Evolutionary conservation across 345 rosid genomes (phyloP).

Genomic region (Eucalyptus pauciflora): DNA sequence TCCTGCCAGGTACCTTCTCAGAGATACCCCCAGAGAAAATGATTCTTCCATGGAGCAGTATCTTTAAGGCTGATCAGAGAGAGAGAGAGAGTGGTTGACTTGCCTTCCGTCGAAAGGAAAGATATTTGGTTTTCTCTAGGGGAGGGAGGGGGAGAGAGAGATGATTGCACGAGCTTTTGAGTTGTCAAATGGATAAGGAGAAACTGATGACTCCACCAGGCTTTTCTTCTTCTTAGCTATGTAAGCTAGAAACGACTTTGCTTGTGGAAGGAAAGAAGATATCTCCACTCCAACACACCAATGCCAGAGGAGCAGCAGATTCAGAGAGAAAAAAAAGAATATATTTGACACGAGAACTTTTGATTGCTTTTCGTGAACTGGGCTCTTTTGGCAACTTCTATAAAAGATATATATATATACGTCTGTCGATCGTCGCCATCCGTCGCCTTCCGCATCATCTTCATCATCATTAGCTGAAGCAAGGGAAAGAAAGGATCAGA

Average conservation of each 20-base stretch:
- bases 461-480: not conserved
- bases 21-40: not conserved
- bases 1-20: not conserved
- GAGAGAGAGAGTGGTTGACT: not conserved
- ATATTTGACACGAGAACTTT: not conserved
- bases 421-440: not conserved
- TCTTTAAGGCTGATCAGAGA: not conserved
- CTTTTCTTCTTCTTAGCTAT: not conserved
- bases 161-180: not conserved
- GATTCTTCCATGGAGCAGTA: not conserved
- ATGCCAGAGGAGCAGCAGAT: not conserved
- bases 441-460: not conserved
- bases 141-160: not conserved
- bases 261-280: not conserved
- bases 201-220: not conserved
- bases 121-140: not conserved
- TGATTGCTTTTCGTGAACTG: not conserved
- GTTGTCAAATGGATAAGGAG: not conserved
- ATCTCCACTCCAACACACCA: not conserved
- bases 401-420: not conserved
- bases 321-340: not conserved
- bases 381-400: not conserved
- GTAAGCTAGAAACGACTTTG: not conserved
- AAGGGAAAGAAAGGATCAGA: not conserved
- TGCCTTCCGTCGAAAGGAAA: not conserved